Conservation (phyloP, 495 filamentous ascomycete genomes). For the Podospora didyma region DNA sequence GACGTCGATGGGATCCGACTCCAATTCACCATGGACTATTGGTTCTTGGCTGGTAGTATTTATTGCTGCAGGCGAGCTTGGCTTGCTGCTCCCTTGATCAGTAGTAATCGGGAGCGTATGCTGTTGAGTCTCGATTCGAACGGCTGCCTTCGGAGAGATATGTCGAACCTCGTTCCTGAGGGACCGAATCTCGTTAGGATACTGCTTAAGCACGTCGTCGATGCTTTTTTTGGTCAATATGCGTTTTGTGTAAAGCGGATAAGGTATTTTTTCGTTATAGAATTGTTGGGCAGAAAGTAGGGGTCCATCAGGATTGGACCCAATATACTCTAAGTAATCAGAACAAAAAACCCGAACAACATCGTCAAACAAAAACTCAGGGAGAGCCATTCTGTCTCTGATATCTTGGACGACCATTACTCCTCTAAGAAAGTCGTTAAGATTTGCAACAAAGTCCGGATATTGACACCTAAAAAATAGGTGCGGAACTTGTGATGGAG, state of each 20-base stretch:
- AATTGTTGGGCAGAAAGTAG: slow-evolving; percentile 36
- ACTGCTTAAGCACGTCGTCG: slow-evolving; percentile 13
- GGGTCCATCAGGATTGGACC: slow-evolving; percentile 7
- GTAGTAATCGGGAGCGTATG: neutral
- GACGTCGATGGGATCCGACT: neutral
- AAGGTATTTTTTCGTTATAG: slow-evolving; percentile 40
- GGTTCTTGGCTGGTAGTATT: neutral
- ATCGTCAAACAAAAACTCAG: slow-evolving; percentile 61
- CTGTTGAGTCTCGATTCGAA: neutral
- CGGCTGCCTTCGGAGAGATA: neutral
- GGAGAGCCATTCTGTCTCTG: slow-evolving; percentile 32
- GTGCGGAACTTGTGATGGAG: slow-evolving; percentile 29
- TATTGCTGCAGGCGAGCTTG: too few species aligned
- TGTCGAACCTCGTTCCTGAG: too few species aligned
- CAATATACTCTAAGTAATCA: slow-evolving; percentile 39
- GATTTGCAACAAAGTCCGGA: slow-evolving; percentile 50
- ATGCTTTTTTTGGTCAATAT: slow-evolving; percentile 39
- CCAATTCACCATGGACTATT: neutral
- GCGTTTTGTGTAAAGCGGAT: slow-evolving; percentile 31
- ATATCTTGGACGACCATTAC: slow-evolving; percentile 53
- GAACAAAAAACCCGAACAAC: slow-evolving; percentile 53
- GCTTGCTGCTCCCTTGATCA: too few species aligned
- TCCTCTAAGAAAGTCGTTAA: slow-evolving; percentile 49
- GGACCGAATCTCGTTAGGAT: slow-evolving; percentile 13
- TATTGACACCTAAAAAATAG: slow-evolving; percentile 54